Evolutionary conservation across 2,329 filamentous ascomycete species (phyloP).

Genomic region (Colletotrichum costaricense): DNA sequence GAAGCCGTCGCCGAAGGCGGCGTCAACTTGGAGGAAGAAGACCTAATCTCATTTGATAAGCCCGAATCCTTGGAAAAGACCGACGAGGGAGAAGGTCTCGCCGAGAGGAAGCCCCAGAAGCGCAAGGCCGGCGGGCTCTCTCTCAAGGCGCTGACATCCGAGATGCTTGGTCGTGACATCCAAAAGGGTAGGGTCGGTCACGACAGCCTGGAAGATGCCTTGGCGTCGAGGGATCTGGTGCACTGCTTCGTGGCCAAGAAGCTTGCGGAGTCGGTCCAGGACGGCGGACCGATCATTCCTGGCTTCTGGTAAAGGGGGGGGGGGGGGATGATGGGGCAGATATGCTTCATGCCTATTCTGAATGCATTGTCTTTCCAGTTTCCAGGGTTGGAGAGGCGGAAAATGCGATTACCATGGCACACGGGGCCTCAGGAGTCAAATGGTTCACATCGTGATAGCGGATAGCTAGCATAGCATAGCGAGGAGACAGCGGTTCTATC

Average conservation of each 20-base stretch:
- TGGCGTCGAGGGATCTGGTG: slow-evolving; percentile 54
- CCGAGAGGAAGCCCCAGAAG: slow-evolving; percentile 32
- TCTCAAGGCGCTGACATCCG: slow-evolving; percentile 52
- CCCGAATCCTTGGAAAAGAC: not conserved
- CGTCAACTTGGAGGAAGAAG: not conserved
- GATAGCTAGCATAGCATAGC: not conserved
- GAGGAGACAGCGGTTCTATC: not conserved
- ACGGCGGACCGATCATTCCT: no score
- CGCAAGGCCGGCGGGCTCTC: slow-evolving; percentile 15
- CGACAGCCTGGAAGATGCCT: slow-evolving; percentile 58
- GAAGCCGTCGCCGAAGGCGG: not conserved
- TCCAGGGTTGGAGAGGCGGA: no score
- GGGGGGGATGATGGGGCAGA: no score
- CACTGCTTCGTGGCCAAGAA: slow-evolving; percentile 47
- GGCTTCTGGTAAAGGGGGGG: slow-evolving; percentile 7
- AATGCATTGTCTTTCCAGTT: no score
- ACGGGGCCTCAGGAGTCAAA: not conserved
- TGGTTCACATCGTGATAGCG: not conserved
- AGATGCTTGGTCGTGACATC: slow-evolving; percentile 52
- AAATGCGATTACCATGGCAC: not conserved
- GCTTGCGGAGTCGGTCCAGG: not conserved
- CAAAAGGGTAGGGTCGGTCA: slow-evolving; percentile 50
- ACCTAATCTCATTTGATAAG: slow-evolving; percentile 27
- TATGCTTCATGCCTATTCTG: no score
- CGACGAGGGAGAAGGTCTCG: slow-evolving; percentile 19